Conservation (phyloP, 208 protist genomes). For the Tetramitus jugosus region DNA sequence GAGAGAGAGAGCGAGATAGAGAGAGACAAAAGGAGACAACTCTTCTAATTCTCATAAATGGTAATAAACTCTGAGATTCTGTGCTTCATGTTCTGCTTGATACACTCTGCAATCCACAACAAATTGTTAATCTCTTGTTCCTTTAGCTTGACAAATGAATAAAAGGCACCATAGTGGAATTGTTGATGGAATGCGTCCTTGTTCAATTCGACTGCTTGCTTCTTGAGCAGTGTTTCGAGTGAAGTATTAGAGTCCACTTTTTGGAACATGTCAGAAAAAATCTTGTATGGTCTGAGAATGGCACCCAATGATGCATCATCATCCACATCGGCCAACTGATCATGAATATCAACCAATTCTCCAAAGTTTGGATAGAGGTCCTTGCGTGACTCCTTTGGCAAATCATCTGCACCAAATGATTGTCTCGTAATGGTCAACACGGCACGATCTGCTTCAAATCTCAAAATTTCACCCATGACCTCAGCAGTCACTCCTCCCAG, state of each 20-base stretch:
- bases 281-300: constrained; percentile 59
- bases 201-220: constrained; percentile 65
- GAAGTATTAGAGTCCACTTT: constrained; percentile 3
- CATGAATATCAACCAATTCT: constrained; percentile 69
- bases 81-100: constrained; percentile 71
- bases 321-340: constrained; percentile 65
- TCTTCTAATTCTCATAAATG: no score
- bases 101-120: constrained; percentile 79
- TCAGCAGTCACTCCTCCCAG: constrained; percentile 71
- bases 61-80: constrained; percentile 68
- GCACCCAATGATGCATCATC: constrained; percentile 64
- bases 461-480: constrained; percentile 73
- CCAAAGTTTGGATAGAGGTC: constrained; percentile 77
- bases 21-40: no score
- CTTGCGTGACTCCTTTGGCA: constrained; percentile 58
- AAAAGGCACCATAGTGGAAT: constrained; percentile 82
- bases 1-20: no score
- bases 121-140: constrained; percentile 81
- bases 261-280: constrained; percentile 60
- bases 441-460: constrained; percentile 93
- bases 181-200: constrained; percentile 66
- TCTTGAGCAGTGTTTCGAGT: constrained; percentile 72
- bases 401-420: constrained; percentile 80
- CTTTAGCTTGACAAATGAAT: constrained; percentile 80
- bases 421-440: constrained; percentile 95